These are phyloP conservation scores for Starmerella lactis-condensi DNA, from an alignment of 805 yeast species.

Conservation along the genomic window DNA sequence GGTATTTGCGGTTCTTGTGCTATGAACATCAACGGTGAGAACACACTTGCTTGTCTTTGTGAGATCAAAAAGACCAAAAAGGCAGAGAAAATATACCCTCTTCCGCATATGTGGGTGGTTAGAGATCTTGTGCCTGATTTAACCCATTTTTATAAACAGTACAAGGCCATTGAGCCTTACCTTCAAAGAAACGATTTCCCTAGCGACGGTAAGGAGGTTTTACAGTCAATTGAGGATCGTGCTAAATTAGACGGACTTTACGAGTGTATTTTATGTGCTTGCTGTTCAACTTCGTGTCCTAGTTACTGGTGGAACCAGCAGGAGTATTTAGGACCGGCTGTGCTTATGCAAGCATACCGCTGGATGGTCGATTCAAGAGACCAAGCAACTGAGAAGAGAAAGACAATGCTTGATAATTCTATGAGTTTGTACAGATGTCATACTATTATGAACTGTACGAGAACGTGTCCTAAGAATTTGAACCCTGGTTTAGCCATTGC, in stretches of 20 bases:
- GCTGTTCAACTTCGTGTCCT: slow-evolving; percentile 97
- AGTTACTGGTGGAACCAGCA: slow-evolving; percentile 99
- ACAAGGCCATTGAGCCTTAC: slow-evolving; percentile 93
- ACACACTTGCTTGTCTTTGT: slow-evolving; percentile 92
- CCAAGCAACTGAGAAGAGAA: slow-evolving; percentile 65
- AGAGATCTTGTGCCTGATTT: slow-evolving; percentile 95
- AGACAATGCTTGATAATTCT: slow-evolving; percentile 80
- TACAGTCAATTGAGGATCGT: slow-evolving; percentile 82
- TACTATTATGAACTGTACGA: slow-evolving; percentile 96
- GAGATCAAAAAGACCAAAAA: slow-evolving; percentile 70
- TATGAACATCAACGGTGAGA: slow-evolving; percentile 95
- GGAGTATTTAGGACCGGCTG: slow-evolving; percentile 97
- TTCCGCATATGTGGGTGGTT: slow-evolving; percentile 96
- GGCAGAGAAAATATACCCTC: slow-evolving; percentile 77
- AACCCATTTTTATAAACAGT: slow-evolving; percentile 94
- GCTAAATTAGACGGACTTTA: slow-evolving; percentile 90
- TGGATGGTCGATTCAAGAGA: slow-evolving; percentile 98
- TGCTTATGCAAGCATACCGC: slow-evolving; percentile 96
- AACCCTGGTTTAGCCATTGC: slow-evolving; percentile 97
- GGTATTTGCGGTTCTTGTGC: slow-evolving; percentile 99
- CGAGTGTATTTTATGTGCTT: slow-evolving; percentile 95
- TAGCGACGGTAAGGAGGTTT: slow-evolving; percentile 78
- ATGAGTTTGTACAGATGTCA: slow-evolving; percentile 98
- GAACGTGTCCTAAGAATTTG: slow-evolving; percentile 95
- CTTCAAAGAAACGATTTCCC: slow-evolving; percentile 69